These are phyloP conservation scores for Rosellinia necatrix DNA, from an alignment of 2,329 filamentous ascomycete species.

Conservation along the genomic window DNA sequence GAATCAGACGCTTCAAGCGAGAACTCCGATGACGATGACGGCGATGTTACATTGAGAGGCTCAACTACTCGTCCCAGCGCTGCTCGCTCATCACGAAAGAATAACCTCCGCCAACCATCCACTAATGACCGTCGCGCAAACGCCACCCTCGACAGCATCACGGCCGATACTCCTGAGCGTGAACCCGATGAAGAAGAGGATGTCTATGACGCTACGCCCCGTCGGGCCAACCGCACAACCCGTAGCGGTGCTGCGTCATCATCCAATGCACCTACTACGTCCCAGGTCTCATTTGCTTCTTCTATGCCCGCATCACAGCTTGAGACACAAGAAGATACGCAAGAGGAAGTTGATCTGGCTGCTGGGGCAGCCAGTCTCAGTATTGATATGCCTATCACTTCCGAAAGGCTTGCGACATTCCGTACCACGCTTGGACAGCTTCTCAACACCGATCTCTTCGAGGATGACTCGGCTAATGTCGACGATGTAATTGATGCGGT, in stretches of 20 bases:
- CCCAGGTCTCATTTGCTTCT: slow-evolving; percentile 72
- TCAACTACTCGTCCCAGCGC: slow-evolving; percentile 48
- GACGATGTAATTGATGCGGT: slow-evolving; percentile 77
- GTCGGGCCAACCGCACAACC: slow-evolving; percentile 49
- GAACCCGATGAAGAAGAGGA: slow-evolving; percentile 57
- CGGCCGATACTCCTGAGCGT: slow-evolving; percentile 40
- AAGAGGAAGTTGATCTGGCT: slow-evolving; percentile 47
- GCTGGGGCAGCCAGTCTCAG: slow-evolving; percentile 45
- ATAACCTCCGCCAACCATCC: slow-evolving; percentile 32
- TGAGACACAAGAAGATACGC: slow-evolving; percentile 48
- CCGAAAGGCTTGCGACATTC: slow-evolving; percentile 73
- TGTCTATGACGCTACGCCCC: slow-evolving; percentile 49
- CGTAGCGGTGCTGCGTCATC: slow-evolving; percentile 43
- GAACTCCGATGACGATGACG: slow-evolving; percentile 62
- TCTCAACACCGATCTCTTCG: slow-evolving; percentile 81
- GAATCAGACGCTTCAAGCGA: slow-evolving; percentile 63
- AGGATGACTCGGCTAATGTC: slow-evolving; percentile 80
- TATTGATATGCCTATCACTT: slow-evolving; percentile 55
- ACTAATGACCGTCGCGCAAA: slow-evolving; percentile 37
- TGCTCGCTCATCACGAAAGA: slow-evolving; percentile 41
- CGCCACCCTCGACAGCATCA: slow-evolving; percentile 35
- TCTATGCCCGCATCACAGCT: slow-evolving; percentile 78
- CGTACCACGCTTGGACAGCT: slow-evolving; percentile 80
- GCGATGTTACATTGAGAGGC: slow-evolving; percentile 39
- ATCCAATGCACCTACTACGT: slow-evolving; percentile 42